Percentiles rank a stretch among this genome's conserved stretches.
phyloP scores from a whole-genome alignment of 1,284 basidiomycete species.

The Golubevia pallescens region DNA sequence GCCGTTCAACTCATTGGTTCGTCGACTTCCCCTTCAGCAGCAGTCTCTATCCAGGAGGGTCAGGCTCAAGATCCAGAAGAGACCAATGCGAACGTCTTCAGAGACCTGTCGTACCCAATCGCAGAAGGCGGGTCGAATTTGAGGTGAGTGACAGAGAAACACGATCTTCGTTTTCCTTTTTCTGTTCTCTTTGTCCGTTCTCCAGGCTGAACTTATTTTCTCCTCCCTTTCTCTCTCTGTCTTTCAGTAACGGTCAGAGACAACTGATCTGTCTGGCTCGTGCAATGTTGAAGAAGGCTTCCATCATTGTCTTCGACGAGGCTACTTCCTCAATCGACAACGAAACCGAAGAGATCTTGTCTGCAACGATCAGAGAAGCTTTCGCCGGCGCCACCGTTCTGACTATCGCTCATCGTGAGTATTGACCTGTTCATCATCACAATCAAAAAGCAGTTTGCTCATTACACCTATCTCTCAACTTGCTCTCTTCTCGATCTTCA shows the following conservation, averaged over 20 bases:
- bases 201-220: slow-evolving; percentile 55
- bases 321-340: slow-evolving; percentile 49
- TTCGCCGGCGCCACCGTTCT: slow-evolving; percentile 36
- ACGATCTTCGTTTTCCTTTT: too few species aligned
- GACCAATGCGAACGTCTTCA: slow-evolving; percentile 53
- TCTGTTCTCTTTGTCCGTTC: too few species aligned
- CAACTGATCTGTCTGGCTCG: slow-evolving; percentile 54
- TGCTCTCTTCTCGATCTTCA: too few species aligned
- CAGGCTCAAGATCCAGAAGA: slow-evolving; percentile 39
- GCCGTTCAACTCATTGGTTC: slow-evolving; percentile 23
- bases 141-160: too few species aligned
- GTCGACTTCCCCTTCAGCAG: too few species aligned
- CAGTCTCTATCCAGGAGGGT: too few species aligned
- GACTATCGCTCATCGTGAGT: slow-evolving; percentile 49
- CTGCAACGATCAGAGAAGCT: slow-evolving; percentile 24
- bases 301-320: slow-evolving; percentile 54
- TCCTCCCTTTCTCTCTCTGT: slow-evolving; percentile 52
- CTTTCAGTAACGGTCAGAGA: slow-evolving; percentile 32
- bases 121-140: slow-evolving; percentile 25
- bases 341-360: slow-evolving; percentile 38
- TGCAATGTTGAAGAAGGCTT: slow-evolving; percentile 36
- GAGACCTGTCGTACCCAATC: slow-evolving; percentile 49
- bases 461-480: too few species aligned
- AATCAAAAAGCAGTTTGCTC: too few species aligned
- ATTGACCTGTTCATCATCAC: too few species aligned